Base-by-base conservation (phyloP, 768 basidiomycete species). In the Serendipita indica region DNA sequence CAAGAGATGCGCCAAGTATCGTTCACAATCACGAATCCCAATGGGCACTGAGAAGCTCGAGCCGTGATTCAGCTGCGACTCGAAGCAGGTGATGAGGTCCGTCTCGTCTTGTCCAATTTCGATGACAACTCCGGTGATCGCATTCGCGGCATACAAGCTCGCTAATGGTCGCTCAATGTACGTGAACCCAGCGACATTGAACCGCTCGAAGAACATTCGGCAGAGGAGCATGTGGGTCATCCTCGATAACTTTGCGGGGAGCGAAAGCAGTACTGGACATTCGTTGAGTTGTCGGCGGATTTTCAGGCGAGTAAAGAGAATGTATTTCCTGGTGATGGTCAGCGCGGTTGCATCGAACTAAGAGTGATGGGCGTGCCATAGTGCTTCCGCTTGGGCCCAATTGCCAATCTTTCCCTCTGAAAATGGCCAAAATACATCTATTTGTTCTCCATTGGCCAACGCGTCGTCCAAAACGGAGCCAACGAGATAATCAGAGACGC, bases 201-300 rank as follows among this genome's bases (percentile, higher is more conserved):
- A 88, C 25, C 87, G 84, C 67, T 94, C 91, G 65, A 96, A 96
- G 71, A 93, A 89, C 35, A 88, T 76, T 65, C 86, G 89, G 64
- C 83, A 85, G 64, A 85, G 77, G 41, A 76, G 76, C 67, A 92
- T 87, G 68, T 84, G 79, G 6, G 79, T 75, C 34, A 73, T 72
- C 57, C 85, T 78, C 25, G 86, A 78, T 20, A 88, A 77, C 30
- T 80, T 79, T 0, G 83, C 70, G 3, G 76, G 71, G 58, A 93
- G 74, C 35, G 84, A 81, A 60, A 93, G 76, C 32, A 92, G 75
- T 58, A 89, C 79, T 1, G 89, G 88, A 16, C 87, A 91, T 67
- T 92, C 89, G 67, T 92, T 91, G 64, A 89, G 88, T 4, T 79
- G 79, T 58, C 91, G 84, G 57, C 86, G 80, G 57, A 88, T 79